Evolutionary conservation across 495 filamentous ascomycete genomes (phyloP), one percentile per base, ranked within the genome.

Genomic region (Pseudevernia furfuracea): DNA sequence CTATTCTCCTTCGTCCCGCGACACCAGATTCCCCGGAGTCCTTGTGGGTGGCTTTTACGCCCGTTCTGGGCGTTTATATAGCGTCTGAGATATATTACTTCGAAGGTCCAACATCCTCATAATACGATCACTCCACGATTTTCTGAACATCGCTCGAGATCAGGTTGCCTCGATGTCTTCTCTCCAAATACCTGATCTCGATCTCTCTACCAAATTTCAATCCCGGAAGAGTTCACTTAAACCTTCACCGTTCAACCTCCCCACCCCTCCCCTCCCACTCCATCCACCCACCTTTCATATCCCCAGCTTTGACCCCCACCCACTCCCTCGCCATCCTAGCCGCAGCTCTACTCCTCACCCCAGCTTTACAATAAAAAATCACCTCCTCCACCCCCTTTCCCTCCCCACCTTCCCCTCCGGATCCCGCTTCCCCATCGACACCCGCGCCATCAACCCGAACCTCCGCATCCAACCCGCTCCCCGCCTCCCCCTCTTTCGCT

Each of bases 291-390:
- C 94, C 93, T 10, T 80, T 78, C 77, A 94, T 96, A 78, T 96
- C 91, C 44, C 85, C 86, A 1, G 92, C 80, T 41, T 78, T 81
- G 41, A 87, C 84, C 7, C 82, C 82, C 67, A 78, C 75, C 81
- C 88, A 97, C 32, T 94, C 93, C 17, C 84, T 85, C 58, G 93
- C 93, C 76, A 97, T 72, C 71, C 85, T 81, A 32, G 92, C 91
- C n/a, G 92, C 93, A 6, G 89, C 84, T 28, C 79, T 74, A 69
- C 88, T 89, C 74, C 94, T 81, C 63, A 97, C 91, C 4, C 94
- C 94, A 0, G 90, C 85, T 77, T 89, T 93, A 74, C 94, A 98
- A 73, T 96, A 98, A 70, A 97, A 94, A 3, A 97, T 84, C 15
- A 96, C 76, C 68, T 86, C 81, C 49, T 71, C 70, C 63, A 71